Percentiles rank a stretch among this genome's conserved stretches.
These are phyloP conservation scores for Calonectria montana DNA, from an alignment of 2,329 filamentous ascomycete genomes.

Conservation along the genomic window DNA sequence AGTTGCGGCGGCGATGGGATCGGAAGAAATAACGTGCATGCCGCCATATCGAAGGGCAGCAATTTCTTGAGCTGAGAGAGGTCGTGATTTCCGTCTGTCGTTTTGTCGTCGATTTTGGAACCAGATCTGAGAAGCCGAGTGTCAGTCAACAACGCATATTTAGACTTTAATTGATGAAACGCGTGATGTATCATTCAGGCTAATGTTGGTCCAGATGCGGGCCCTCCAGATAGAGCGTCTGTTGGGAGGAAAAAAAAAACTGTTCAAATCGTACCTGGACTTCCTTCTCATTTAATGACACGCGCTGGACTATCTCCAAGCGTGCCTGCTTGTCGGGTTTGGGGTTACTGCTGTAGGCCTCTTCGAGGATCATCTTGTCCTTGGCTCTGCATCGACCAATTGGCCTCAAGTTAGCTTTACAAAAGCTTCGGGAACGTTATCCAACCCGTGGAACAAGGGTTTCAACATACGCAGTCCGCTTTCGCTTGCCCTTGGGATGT, in stretches of 20 bases:
- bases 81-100: slow-evolving; percentile 88
- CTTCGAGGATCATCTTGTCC: slow-evolving; percentile 89
- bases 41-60: slow-evolving; percentile 68
- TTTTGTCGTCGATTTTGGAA: slow-evolving; percentile 97
- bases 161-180: slow-evolving; percentile 15
- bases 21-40: slow-evolving; percentile 63
- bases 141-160: slow-evolving; percentile 31
- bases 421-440: neutral
- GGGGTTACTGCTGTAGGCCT: slow-evolving; percentile 84
- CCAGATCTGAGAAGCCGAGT: slow-evolving; percentile 79
- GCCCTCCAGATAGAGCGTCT: neutral
- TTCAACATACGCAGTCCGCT: slow-evolving; percentile 67
- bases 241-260: neutral
- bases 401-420: slow-evolving; percentile 34
- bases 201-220: slow-evolving; percentile 11
- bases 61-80: slow-evolving; percentile 82
- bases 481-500: slow-evolving; percentile 71
- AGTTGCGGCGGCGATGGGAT: slow-evolving; percentile 49
- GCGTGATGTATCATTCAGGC: slow-evolving; percentile 27
- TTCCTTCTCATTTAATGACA: slow-evolving; percentile 93
- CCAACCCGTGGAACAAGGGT: neutral
- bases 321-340: slow-evolving; percentile 94
- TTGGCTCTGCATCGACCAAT: slow-evolving; percentile 70
- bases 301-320: slow-evolving; percentile 83
- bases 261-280: slow-evolving; percentile 77